A percentile compares a stretch with the other conserved stretches of the same genome.
Conservation (phyloP, 2,329 filamentous ascomycete genomes). For the Beauveria sp. region DNA sequence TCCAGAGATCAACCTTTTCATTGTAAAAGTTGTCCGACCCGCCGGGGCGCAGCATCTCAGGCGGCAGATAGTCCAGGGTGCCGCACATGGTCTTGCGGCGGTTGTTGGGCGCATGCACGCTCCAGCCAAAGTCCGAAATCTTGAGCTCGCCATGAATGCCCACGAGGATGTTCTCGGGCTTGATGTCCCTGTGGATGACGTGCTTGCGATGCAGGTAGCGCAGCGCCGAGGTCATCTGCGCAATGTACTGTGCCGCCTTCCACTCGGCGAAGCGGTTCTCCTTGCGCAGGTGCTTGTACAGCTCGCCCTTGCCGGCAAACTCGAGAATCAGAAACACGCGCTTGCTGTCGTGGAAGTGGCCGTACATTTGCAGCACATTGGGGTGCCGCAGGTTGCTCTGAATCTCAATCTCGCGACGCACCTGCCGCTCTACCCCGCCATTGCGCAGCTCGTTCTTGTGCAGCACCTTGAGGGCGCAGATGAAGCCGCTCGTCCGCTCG, state of each 20-base stretch:
- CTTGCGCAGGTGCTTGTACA: constrained; percentile 78
- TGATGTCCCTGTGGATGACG: constrained; percentile 95
- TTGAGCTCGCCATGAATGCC: constrained; percentile 98
- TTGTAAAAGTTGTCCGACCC: constrained; percentile 80
- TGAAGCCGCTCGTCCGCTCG: constrained; percentile 70
- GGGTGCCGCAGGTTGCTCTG: constrained; percentile 81
- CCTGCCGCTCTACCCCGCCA: constrained; percentile 75
- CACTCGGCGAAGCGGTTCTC: constrained; percentile 76
- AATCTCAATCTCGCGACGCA: constrained; percentile 82
- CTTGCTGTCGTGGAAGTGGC: constrained; percentile 85
- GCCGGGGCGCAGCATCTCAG: constrained; percentile 89
- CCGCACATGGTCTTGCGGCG: constrained; percentile 92
- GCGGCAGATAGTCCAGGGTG: constrained; percentile 92
- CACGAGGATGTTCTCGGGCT: constrained; percentile 93
- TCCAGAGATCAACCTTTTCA: constrained; percentile 96
- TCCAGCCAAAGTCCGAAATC: constrained; percentile 97
- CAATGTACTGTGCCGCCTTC: constrained; percentile 80
- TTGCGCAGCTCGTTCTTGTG: constrained; percentile 78
- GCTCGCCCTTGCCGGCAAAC: constrained; percentile 76
- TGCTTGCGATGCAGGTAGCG: constrained; percentile 94
- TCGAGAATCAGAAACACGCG: constrained; percentile 82
- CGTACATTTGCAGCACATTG: constrained; percentile 76
- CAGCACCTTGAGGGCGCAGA: constrained; percentile 79
- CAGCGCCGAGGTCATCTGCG: constrained; percentile 83
- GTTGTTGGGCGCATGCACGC: constrained; percentile 93